Evolutionary conservation across 495 filamentous ascomycete species (phyloP).

Genomic region (Penicillium paradoxum): DNA sequence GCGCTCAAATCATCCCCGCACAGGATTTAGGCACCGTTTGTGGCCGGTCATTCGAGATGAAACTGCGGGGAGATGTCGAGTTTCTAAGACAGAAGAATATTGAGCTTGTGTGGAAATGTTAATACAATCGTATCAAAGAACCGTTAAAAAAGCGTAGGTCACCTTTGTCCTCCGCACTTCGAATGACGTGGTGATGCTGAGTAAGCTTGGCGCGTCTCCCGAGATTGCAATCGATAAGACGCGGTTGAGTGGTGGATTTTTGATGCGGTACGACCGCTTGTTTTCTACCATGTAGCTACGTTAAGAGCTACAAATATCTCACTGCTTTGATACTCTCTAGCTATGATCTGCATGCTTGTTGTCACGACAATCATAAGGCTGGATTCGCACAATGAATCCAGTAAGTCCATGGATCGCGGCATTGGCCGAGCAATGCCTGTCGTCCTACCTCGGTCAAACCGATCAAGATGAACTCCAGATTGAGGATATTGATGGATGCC

Average conservation of each 20-base stretch:
- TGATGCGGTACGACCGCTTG: not conserved
- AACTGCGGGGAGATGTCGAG: not conserved
- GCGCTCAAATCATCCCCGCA: constrained; percentile 16
- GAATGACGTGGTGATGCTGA: constrained; percentile 37
- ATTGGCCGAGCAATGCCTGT: constrained; percentile 27
- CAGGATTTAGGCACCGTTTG: not conserved
- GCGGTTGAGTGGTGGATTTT: not conserved
- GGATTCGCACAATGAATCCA: constrained; percentile 25
- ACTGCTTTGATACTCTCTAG: not conserved
- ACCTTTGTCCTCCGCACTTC: constrained; percentile 18
- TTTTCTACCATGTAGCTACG: not conserved
- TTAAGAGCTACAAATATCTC: not conserved
- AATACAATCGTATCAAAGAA: not conserved
- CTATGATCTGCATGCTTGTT: not conserved
- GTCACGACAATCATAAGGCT: not conserved
- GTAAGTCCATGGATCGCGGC: constrained; percentile 29
- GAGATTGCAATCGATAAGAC: constrained; percentile 16
- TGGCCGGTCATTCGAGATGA: constrained; percentile 9
- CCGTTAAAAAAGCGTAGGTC: constrained; percentile 1
- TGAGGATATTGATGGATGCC: constrained; percentile 38
- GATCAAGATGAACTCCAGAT: constrained; percentile 15
- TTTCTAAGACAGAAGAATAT: not conserved
- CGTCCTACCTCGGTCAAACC: constrained; percentile 14
- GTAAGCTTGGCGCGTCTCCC: constrained; percentile 14
- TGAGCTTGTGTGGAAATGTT: not conserved